phyloP scores from a whole-genome alignment of 1,139 yeast species.

The Scheffersomyces cryptocercus region DNA sequence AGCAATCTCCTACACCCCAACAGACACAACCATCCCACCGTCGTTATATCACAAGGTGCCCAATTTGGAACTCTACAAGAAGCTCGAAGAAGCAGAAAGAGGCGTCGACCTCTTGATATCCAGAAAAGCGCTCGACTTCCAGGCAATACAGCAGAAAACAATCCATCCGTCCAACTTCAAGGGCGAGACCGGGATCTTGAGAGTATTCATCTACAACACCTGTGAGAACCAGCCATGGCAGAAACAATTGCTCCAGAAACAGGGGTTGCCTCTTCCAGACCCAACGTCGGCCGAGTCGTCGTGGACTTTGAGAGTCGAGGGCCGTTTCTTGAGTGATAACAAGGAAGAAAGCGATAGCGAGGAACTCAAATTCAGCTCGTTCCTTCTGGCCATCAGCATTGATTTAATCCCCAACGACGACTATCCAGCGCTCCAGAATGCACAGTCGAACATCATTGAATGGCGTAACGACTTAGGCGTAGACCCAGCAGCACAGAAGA shows the following conservation, averaged over 20 bases:
- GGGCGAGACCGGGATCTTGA: constrained; percentile 56
- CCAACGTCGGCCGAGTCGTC: constrained; percentile 43
- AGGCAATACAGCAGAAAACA: constrained; percentile 61
- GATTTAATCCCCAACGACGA: constrained; percentile 58
- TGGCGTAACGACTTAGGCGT: constrained; percentile 34
- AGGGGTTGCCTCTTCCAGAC: constrained; percentile 21
- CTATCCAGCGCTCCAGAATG: constrained; percentile 37
- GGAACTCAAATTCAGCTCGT: constrained; percentile 64
- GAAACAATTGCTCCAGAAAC: constrained; percentile 36
- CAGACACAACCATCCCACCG: constrained; percentile 68
- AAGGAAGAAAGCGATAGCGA: constrained; percentile 29
- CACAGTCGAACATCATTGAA: constrained; percentile 39
- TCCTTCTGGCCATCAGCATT: constrained; percentile 79
- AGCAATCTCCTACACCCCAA: constrained; percentile 57
- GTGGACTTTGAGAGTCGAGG: constrained; percentile 91
- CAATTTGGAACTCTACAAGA: constrained; percentile 69
- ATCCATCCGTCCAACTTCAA: constrained; percentile 45
- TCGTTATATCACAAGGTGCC: constrained; percentile 66
- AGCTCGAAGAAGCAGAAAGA: constrained; percentile 75
- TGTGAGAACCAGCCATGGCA: constrained; percentile 95
- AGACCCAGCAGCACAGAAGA: constrained; percentile 7
- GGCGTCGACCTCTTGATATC: constrained; percentile 78
- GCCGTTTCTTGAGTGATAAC: constrained; percentile 56
- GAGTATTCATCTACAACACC: constrained; percentile 82
- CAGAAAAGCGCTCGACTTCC: constrained; percentile 82